phyloP scores from a whole-genome alignment of 2,329 filamentous ascomycete species.

The Clarireedia hainanense region DNA sequence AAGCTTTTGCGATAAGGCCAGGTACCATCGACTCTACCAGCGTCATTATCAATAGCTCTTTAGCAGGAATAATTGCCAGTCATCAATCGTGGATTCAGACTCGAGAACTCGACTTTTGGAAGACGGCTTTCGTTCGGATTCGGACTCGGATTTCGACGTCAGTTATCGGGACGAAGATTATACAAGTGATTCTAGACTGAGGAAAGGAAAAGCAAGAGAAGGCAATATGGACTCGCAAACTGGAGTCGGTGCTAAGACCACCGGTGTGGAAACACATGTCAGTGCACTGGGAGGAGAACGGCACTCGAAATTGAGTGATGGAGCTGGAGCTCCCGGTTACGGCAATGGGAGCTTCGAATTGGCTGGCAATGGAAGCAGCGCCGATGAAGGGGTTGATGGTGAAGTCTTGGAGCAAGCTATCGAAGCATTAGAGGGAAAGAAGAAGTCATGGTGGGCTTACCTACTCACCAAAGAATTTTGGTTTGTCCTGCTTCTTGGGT shows the following conservation, averaged over 20 bases:
- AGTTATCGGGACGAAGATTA: constrained; percentile 2
- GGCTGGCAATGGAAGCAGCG: not conserved
- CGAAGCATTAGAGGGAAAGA: constrained; percentile 45
- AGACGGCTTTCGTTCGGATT: constrained; percentile 21
- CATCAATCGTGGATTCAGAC: constrained; percentile 3
- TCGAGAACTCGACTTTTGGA: constrained; percentile 22
- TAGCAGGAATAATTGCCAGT: not conserved
- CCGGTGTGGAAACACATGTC: constrained; percentile 16
- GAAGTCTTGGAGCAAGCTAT: constrained; percentile 35
- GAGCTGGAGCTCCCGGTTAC: constrained; percentile 10
- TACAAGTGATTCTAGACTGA: constrained; percentile 7
- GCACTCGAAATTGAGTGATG: constrained; percentile 21
- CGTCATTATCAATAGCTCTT: too few species aligned
- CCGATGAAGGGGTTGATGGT: constrained; percentile 13
- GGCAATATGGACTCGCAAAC: constrained; percentile 3
- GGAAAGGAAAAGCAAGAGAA: constrained; percentile 3
- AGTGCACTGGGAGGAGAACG: constrained; percentile 6
- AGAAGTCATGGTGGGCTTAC: constrained; percentile 61
- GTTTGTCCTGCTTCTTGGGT: constrained; percentile 70
- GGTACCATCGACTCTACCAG: not conserved
- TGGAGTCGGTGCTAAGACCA: constrained; percentile 9
- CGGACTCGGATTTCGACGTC: constrained; percentile 3
- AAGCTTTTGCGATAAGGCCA: not conserved
- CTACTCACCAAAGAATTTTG: constrained; percentile 82
- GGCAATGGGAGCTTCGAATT: constrained; percentile 13